Conservation (phyloP, 2,329 filamentous ascomycete species). For the Esteya vermicola region DNA sequence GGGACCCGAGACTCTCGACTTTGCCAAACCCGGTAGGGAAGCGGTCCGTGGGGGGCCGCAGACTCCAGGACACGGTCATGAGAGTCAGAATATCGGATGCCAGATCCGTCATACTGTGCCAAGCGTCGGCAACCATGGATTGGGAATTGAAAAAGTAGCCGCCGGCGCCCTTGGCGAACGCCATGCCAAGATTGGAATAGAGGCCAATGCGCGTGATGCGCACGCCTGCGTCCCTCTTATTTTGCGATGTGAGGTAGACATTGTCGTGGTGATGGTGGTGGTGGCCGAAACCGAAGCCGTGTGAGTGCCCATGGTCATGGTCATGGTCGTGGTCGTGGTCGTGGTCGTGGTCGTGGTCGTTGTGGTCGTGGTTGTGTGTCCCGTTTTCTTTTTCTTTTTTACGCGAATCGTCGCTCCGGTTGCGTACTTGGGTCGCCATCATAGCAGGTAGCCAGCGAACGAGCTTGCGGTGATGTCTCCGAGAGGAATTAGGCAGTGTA, state of each 20-base stretch:
- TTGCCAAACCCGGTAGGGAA: constrained; percentile 94
- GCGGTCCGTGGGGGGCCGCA: constrained; percentile 66
- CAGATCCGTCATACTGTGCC: constrained; percentile 89
- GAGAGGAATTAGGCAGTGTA: constrained; percentile 4
- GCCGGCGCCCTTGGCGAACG: constrained; percentile 79
- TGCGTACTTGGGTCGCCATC: constrained; percentile 13
- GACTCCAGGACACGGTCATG: constrained; percentile 84
- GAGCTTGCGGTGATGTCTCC: constrained; percentile 7
- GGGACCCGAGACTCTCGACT: constrained; percentile 85
- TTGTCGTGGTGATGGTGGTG: constrained; percentile 78
- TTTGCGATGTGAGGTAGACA: constrained; percentile 62
- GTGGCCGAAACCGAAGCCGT: constrained; percentile 39
- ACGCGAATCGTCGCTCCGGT: constrained; percentile 32
- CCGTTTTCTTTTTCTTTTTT: too few relatives aligned
- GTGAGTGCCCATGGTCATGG: constrained; percentile 37
- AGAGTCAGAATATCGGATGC: constrained; percentile 91
- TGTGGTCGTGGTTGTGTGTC: background rate
- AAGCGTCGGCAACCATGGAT: constrained; percentile 81
- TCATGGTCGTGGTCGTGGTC: constrained; percentile 53
- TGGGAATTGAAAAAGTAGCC: constrained; percentile 94
- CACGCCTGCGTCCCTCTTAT: constrained; percentile 86
- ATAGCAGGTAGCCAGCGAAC: constrained; percentile 13
- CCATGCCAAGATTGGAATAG: constrained; percentile 86
- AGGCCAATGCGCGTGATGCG: constrained; percentile 84
- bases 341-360: constrained; percentile 41